phyloP scores from a whole-genome alignment of 179 eudicot species.

The Beta lomatogona region DNA sequence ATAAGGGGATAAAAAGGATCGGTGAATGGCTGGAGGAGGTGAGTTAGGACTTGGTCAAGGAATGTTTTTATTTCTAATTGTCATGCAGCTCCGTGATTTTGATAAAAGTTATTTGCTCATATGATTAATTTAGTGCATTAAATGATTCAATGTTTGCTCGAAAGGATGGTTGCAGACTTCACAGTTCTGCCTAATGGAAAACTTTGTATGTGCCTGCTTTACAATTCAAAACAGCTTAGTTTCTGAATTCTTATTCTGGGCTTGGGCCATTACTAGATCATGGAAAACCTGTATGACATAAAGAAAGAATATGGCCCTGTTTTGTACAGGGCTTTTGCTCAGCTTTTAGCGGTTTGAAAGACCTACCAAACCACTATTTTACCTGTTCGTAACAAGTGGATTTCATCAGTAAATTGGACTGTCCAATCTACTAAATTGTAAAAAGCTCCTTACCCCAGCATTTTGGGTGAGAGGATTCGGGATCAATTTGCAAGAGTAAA shows the following conservation, averaged over 20 bases:
- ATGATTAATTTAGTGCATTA: background rate
- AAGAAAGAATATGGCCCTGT: background rate
- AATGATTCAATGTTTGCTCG: background rate
- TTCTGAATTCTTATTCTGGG: background rate
- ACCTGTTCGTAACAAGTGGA: too few species aligned
- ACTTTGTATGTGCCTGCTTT: background rate
- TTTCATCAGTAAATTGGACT: too few species aligned
- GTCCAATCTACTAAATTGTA: too few species aligned
- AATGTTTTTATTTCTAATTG: background rate
- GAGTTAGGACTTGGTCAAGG: background rate
- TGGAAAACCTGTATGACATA: background rate
- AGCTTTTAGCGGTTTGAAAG: too few species aligned
- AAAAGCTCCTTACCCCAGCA: too few species aligned
- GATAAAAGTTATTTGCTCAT: background rate
- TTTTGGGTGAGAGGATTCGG: too few species aligned
- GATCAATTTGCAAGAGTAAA: too few species aligned
- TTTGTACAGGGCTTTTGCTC: too few species aligned
- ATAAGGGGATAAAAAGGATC: background rate
- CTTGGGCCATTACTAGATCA: background rate
- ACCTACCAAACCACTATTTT: too few species aligned
- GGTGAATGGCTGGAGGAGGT: background rate
- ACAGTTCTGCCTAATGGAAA: background rate
- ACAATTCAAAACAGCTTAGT: background rate
- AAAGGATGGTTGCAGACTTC: background rate
- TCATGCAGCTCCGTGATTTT: background rate